These are phyloP conservation scores for Gyrodon lividus DNA, from an alignment of 768 basidiomycete species.

Conservation along the genomic window DNA sequence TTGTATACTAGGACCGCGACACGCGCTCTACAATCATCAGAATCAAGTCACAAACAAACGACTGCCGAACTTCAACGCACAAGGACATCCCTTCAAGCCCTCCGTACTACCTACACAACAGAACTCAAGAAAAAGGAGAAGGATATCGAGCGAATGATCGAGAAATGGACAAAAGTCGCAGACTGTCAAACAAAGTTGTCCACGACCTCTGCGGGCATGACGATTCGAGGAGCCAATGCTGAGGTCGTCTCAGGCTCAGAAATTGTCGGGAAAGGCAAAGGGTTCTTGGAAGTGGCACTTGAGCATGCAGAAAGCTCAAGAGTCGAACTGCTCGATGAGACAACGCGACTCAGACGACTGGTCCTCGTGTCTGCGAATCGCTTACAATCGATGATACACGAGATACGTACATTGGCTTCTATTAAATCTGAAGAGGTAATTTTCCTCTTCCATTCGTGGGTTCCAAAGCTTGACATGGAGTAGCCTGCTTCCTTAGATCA, in stretches of 20 bases:
- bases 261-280: conserved; percentile 48
- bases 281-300: conserved; percentile 63
- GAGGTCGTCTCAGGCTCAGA: conserved; percentile 45
- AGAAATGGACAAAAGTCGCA: conserved; percentile 70
- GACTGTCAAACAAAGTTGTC: conserved; percentile 66
- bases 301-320: conserved; percentile 73
- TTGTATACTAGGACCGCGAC: conserved; percentile 42
- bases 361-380: conserved; percentile 65
- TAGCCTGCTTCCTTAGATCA: conserved; percentile 48
- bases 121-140: conserved; percentile 83
- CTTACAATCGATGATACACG: conserved; percentile 53
- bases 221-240: conserved; percentile 52
- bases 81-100: conserved; percentile 62
- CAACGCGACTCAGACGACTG: conserved; percentile 55
- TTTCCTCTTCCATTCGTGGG: conserved; percentile 7
- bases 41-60: conserved; percentile 70
- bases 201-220: conserved; percentile 46
- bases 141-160: conserved; percentile 70
- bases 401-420: conserved; percentile 39
- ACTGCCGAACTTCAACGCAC: conserved; percentile 68
- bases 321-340: conserved; percentile 62
- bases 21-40: conserved; percentile 55
- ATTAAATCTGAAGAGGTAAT: conserved; percentile 51
- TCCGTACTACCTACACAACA: conserved; percentile 63
- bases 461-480: conserved; percentile 10